A percentile compares a stretch with the other conserved stretches of the same genome.
phyloP scores from a whole-genome alignment of 768 basidiomycete genomes.

The Mrakia gelida region DNA sequence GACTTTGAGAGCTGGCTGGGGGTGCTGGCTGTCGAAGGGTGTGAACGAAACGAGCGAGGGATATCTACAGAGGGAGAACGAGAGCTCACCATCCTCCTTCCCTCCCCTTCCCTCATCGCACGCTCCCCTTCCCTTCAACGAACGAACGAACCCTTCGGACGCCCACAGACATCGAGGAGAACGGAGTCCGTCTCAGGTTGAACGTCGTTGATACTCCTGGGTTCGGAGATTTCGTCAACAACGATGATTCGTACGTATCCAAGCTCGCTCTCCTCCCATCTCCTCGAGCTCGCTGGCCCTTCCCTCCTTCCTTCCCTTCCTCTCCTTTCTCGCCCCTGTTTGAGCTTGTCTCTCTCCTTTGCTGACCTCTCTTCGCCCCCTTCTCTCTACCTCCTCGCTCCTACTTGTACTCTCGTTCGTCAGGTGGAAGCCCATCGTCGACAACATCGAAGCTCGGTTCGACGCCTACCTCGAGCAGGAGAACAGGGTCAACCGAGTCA shows the following conservation, averaged over 20 bases:
- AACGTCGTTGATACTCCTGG: constrained; percentile 99
- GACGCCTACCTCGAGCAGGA: constrained; percentile 98
- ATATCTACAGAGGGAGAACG: background rate
- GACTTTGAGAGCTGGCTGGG: too few relatives aligned
- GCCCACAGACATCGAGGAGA: constrained; percentile 89
- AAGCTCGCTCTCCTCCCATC: background rate
- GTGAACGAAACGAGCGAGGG: too few relatives aligned
- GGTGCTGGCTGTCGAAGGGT: too few relatives aligned
- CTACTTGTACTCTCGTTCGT: too few relatives aligned
- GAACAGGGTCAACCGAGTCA: constrained; percentile 91
- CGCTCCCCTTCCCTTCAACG: background rate
- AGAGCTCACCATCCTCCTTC: background rate
- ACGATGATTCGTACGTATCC: constrained; percentile 77
- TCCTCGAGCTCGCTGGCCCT: background rate
- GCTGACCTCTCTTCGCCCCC: background rate
- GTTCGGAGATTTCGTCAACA: constrained; percentile 99
- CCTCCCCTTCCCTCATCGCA: background rate
- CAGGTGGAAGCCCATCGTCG: constrained; percentile 97
- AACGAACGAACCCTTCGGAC: too few relatives aligned
- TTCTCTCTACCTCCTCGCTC: background rate
- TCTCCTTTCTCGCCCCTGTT: background rate
- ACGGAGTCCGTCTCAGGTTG: constrained; percentile 88
- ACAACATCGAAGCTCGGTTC: constrained; percentile 96
- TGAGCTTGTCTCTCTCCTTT: background rate
- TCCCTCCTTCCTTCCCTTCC: too few relatives aligned